Percentiles rank a stretch among this genome's conserved stretches.
phyloP scores from a whole-genome alignment of 768 basidiomycete species.

The Mycena venus region DNA sequence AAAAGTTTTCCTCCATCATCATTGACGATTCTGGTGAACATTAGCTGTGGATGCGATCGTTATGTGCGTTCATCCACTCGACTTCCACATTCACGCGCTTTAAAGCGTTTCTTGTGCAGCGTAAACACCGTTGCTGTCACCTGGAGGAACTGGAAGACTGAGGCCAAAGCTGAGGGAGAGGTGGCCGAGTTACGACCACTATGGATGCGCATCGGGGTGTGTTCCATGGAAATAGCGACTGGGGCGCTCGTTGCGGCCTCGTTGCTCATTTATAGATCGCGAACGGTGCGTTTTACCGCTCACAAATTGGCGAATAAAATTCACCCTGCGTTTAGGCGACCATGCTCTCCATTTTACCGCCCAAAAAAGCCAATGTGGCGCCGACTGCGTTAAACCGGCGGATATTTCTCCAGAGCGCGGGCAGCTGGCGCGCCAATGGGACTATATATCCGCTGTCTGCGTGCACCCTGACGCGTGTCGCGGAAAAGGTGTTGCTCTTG shows the following conservation, averaged over 20 bases:
- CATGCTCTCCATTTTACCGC: conserved; percentile 23
- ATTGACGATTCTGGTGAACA: background rate
- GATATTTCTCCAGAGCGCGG: conserved; percentile 29
- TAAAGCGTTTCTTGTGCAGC: background rate
- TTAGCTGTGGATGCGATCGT: conserved; percentile 17
- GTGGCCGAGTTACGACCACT: conserved; percentile 6
- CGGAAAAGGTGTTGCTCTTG: conserved; percentile 17
- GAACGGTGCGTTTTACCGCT: conserved; percentile 19
- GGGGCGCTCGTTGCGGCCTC: conserved; percentile 14
- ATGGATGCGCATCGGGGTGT: conserved; percentile 17
- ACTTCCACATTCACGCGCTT: background rate
- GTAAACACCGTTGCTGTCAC: conserved; percentile 22
- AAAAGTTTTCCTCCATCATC: background rate
- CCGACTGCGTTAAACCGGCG: conserved; percentile 16
- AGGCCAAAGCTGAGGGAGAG: background rate
- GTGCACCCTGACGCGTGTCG: conserved; percentile 32
- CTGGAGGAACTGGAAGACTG: conserved; percentile 23
- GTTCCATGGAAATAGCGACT: conserved; percentile 25
- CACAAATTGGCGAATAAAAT: background rate
- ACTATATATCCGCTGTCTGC: conserved; percentile 30
- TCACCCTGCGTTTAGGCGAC: background rate
- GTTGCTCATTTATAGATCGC: conserved; percentile 21
- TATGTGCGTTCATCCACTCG: background rate
- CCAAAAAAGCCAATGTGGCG: conserved; percentile 5
- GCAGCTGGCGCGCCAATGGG: conserved; percentile 29